These are phyloP conservation scores for Butyriboletus appendiculatus DNA, from an alignment of 1,284 basidiomycete species.

Conservation along the genomic window DNA sequence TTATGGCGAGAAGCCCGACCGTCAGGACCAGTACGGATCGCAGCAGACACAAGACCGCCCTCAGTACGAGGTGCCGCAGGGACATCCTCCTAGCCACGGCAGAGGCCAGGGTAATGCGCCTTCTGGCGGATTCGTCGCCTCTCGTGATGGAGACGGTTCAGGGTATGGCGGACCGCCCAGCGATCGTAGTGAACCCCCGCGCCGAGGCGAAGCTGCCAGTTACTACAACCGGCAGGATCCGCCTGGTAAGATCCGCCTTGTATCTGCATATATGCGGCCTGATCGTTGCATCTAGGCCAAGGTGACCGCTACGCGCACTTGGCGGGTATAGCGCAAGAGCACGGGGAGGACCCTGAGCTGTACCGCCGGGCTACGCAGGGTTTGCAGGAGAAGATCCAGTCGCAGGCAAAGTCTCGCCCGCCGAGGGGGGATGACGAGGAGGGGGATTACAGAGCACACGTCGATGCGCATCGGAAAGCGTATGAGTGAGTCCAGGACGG, in stretches of 20 bases:
- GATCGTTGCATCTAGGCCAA: slow-evolving; percentile 12
- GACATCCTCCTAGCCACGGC: background rate
- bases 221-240: slow-evolving; percentile 21
- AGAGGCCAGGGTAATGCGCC: slow-evolving; percentile 18
- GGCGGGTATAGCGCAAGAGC: slow-evolving; percentile 20
- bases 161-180: slow-evolving; percentile 9
- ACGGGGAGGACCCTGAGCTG: slow-evolving; percentile 20
- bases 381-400: slow-evolving; percentile 23
- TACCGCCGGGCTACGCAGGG: slow-evolving; percentile 28
- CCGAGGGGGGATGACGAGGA: slow-evolving; percentile 3
- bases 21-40: slow-evolving; percentile 12
- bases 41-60: slow-evolving; percentile 11
- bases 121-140: slow-evolving; percentile 21
- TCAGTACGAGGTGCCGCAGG: slow-evolving; percentile 11
- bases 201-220: slow-evolving; percentile 23
- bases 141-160: slow-evolving; percentile 12
- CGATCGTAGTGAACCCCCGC: slow-evolving; percentile 3
- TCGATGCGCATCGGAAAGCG: slow-evolving; percentile 33
- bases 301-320: slow-evolving; percentile 24
- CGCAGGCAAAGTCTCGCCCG: slow-evolving; percentile 8
- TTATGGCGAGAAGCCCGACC: slow-evolving; percentile 12
- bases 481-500: slow-evolving; percentile 28
- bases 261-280: background rate
- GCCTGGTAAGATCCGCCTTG: slow-evolving; percentile 7
- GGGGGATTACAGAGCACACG: slow-evolving; percentile 17